phyloP scores from a whole-genome alignment of 1,284 basidiomycete genomes.

The Ustilago lituana region DNA sequence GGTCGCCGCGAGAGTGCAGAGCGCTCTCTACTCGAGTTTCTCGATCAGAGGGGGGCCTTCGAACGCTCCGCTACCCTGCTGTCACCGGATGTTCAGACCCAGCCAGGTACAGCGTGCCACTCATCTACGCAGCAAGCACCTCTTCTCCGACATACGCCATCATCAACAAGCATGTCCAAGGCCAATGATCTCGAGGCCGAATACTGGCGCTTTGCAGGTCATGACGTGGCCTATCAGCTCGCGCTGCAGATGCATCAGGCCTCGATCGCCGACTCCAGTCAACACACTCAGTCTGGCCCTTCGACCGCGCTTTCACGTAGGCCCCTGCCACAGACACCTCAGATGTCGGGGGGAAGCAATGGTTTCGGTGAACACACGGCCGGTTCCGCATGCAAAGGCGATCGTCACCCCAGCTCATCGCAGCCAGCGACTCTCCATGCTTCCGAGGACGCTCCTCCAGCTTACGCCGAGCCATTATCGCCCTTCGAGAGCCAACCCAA shows the following conservation, averaged over 20 bases:
- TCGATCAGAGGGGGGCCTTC: slow-evolving; percentile 5
- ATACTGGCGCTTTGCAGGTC: slow-evolving; percentile 42
- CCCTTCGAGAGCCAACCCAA: too few relatives aligned
- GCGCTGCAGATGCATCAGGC: slow-evolving; percentile 37
- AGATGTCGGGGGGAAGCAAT: neutral
- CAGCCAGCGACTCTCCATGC: slow-evolving; percentile 6
- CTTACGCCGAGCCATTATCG: slow-evolving; percentile 15
- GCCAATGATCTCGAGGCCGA: slow-evolving; percentile 27
- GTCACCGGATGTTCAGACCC: too few relatives aligned
- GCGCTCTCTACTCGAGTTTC: slow-evolving; percentile 33
- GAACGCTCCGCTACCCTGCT: slow-evolving; percentile 1
- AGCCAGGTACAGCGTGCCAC: too few relatives aligned
- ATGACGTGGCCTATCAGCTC: slow-evolving; percentile 42
- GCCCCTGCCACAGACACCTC: slow-evolving; percentile 25
- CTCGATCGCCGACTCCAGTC: slow-evolving; percentile 3
- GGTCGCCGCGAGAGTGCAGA: slow-evolving; percentile 42
- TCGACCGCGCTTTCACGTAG: slow-evolving; percentile 10
- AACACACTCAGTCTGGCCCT: neutral
- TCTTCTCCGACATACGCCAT: neutral
- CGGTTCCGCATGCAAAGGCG: slow-evolving; percentile 1
- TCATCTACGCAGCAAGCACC: neutral
- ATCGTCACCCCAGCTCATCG: neutral
- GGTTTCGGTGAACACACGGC: neutral
- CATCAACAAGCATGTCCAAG: neutral
- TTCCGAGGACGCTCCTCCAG: slow-evolving; percentile 23